A percentile compares a stretch with the other conserved stretches of the same genome.
These are phyloP conservation scores for Cicer judaicum DNA, from an alignment of 306 rosid genomes.

Conservation along the genomic window DNA sequence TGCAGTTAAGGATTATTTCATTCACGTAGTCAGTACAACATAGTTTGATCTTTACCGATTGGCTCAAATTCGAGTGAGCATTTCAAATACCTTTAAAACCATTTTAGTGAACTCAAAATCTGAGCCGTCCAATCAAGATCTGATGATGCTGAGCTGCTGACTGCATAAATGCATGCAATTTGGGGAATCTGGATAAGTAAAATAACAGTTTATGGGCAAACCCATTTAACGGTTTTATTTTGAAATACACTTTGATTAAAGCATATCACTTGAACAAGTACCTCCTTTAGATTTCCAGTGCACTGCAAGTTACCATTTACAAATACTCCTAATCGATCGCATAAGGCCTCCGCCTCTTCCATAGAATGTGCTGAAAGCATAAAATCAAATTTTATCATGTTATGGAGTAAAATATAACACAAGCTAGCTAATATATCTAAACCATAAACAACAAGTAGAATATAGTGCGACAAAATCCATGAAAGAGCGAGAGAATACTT, in stretches of 20 bases:
- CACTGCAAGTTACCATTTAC: conserved; percentile 88
- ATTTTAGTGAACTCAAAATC: background rate
- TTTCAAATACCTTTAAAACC: background rate
- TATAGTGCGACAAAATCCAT: conserved; percentile 21
- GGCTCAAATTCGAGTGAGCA: background rate
- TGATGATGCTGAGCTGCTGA: background rate
- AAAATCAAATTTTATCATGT: conserved; percentile 39
- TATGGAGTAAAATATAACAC: conserved; percentile 17
- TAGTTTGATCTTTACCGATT: background rate
- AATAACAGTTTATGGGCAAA: background rate
- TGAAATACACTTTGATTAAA: conserved; percentile 29
- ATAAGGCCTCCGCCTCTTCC: conserved; percentile 92
- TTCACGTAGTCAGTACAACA: background rate
- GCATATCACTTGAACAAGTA: conserved; percentile 34
- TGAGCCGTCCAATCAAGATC: background rate
- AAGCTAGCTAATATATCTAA: background rate
- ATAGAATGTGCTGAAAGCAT: conserved; percentile 84
- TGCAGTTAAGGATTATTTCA: background rate
- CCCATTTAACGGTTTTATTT: conserved; percentile 9
- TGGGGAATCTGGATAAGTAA: background rate
- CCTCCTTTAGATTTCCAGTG: conserved; percentile 90
- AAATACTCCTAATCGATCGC: conserved; percentile 85
- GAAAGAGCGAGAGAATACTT: conserved; percentile 57
- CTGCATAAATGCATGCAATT: background rate
- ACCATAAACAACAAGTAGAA: conserved; percentile 8